Evolutionary conservation across 2,329 filamentous ascomycete species (phyloP).

Genomic region (Podosphaera fusca): DNA sequence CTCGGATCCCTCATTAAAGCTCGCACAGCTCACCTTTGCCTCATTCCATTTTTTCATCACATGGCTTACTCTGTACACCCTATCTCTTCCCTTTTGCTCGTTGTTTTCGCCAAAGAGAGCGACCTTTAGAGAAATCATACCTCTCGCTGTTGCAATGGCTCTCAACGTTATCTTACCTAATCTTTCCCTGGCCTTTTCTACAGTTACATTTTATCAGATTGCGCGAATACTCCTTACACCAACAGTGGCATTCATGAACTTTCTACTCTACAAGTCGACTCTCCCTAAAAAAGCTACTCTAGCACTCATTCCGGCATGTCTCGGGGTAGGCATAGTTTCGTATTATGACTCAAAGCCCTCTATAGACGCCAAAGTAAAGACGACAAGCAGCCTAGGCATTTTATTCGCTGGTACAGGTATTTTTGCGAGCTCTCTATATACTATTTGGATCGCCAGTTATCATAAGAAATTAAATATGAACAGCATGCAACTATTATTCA

Average conservation of each 20-base stretch:
- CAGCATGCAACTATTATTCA: conserved; percentile 46
- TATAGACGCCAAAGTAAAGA: conserved; percentile 25
- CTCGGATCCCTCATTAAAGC: conserved; percentile 34
- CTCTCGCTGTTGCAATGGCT: conserved; percentile 42
- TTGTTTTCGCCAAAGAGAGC: conserved; percentile 35
- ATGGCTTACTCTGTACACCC: conserved; percentile 34
- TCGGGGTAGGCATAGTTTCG: conserved; percentile 41
- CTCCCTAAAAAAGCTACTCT: conserved; percentile 28
- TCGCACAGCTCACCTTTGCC: conserved; percentile 41
- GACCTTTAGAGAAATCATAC: conserved; percentile 31
- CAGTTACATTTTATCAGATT: conserved; percentile 48
- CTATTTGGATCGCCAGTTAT: conserved; percentile 43
- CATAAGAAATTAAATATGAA: conserved; percentile 41
- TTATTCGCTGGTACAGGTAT: conserved; percentile 41
- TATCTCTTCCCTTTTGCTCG: conserved; percentile 33
- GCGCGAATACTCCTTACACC: conserved; percentile 44
- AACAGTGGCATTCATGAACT: conserved; percentile 41
- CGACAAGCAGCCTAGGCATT: conserved; percentile 34
- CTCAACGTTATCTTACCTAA: conserved; percentile 48
- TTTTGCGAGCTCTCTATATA: conserved; percentile 42
- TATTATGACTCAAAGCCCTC: conserved; percentile 41
- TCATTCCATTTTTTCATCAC: conserved; percentile 47
- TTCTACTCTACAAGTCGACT: conserved; percentile 30
- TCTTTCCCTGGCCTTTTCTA: conserved; percentile 41
- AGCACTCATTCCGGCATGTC: conserved; percentile 35